Evolutionary conservation across 805 yeast genomes (phyloP).

Genomic region (Lipomyces anomalus): DNA sequence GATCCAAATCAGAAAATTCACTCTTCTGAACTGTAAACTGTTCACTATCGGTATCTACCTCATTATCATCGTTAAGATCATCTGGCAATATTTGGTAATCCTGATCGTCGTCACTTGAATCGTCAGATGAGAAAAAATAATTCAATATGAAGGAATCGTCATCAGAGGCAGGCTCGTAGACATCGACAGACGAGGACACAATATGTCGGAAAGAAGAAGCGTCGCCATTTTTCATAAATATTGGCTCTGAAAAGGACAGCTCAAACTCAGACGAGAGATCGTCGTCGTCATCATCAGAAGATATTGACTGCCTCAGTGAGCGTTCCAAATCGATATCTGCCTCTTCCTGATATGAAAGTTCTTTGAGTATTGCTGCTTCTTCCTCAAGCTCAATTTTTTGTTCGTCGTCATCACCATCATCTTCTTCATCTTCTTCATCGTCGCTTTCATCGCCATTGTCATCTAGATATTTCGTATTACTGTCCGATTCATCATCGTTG

Average conservation of each 20-base stretch:
- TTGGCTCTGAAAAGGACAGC: slow-evolving; percentile 23
- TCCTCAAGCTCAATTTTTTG: slow-evolving; percentile 32
- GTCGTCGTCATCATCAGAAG: slow-evolving; percentile 29
- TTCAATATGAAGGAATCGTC: slow-evolving; percentile 72
- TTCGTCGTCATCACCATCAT: slow-evolving; percentile 39
- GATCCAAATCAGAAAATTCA: neutral
- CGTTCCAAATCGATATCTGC: slow-evolving; percentile 4
- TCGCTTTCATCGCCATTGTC: slow-evolving; percentile 38
- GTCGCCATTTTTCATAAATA: slow-evolving; percentile 26
- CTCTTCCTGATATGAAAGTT: slow-evolving; percentile 11
- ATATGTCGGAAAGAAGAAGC: slow-evolving; percentile 27
- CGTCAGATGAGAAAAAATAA: slow-evolving; percentile 54
- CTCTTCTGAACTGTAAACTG: neutral
- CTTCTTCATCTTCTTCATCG: slow-evolving; percentile 32
- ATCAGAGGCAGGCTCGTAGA: slow-evolving; percentile 32
- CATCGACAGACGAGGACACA: slow-evolving; percentile 29
- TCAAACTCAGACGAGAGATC: slow-evolving; percentile 25
- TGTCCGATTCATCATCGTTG: slow-evolving; percentile 35
- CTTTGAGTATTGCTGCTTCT: slow-evolving; percentile 29
- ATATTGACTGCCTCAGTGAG: neutral
- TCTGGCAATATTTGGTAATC: no score
- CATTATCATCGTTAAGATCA: neutral
- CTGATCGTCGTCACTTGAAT: slow-evolving; percentile 30
- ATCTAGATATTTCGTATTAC: slow-evolving; percentile 38
- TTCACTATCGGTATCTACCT: neutral